A percentile compares a stretch with the other conserved stretches of the same genome.
Conservation (phyloP, 179 eudicot genomes). For the Nepenthes alata region DNA sequence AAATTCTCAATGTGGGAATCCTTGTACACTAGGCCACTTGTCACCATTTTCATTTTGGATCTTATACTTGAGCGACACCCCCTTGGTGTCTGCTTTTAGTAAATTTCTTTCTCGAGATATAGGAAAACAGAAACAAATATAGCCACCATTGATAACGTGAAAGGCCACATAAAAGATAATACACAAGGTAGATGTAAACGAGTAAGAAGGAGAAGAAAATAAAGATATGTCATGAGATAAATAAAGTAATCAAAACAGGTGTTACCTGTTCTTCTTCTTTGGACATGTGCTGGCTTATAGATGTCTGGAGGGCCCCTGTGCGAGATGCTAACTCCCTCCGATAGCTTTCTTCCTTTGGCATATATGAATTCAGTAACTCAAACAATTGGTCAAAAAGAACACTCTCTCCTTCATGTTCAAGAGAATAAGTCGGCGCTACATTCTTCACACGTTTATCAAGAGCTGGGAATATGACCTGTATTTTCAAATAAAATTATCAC, state of each 20-base stretch:
- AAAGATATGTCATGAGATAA: constrained; percentile 1
- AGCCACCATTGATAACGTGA: too few species aligned
- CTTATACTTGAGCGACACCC: too few species aligned
- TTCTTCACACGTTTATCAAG: constrained; percentile 94
- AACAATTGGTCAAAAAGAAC: constrained; percentile 82
- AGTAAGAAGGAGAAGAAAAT: background rate
- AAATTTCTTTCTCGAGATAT: too few species aligned
- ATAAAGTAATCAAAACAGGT: background rate
- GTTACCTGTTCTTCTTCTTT: constrained; percentile 94
- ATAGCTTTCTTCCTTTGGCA: constrained; percentile 61
- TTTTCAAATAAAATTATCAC: background rate
- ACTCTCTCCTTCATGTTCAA: constrained; percentile 97
- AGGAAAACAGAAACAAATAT: too few species aligned
- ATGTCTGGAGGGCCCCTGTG: constrained; percentile 85
- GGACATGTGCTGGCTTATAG: constrained; percentile 92
- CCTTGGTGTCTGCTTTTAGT: too few species aligned
- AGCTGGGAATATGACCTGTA: constrained; percentile 92
- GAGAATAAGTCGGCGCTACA: constrained; percentile 89
- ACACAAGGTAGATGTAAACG: too few species aligned
- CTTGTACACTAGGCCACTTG: too few species aligned
- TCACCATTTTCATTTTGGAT: too few species aligned
- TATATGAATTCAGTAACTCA: constrained; percentile 47
- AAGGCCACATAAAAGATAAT: too few species aligned
- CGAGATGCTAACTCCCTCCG: constrained; percentile 90
- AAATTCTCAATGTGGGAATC: background rate